phyloP scores from a whole-genome alignment of 176 grass and related monocot species.

The Avena eriantha region DNA sequence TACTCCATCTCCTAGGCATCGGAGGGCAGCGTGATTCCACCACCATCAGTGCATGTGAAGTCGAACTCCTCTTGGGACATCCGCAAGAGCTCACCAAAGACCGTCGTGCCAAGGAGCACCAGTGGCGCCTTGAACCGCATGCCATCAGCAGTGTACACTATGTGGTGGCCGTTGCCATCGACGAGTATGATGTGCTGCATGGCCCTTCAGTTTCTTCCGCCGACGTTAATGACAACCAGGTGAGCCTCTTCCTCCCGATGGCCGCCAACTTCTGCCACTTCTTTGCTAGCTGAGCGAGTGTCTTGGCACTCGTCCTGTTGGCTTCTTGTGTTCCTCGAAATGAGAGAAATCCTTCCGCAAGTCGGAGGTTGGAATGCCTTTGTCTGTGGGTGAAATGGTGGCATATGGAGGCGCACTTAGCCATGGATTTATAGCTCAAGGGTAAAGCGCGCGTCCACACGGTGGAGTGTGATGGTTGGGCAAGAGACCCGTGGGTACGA shows the following conservation, averaged over 20 bases:
- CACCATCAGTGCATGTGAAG: background rate
- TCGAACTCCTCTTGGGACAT: slow-evolving; percentile 65
- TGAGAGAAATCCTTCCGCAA: background rate
- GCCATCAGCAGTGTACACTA: slow-evolving; percentile 50
- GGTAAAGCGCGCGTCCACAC: background rate
- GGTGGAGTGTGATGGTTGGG: slow-evolving; percentile 7
- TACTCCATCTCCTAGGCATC: slow-evolving; percentile 52
- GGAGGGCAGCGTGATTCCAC: slow-evolving; percentile 51
- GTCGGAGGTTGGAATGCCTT: background rate
- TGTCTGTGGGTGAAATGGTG: background rate
- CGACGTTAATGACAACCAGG: background rate
- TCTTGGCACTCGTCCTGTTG: slow-evolving; percentile 47
- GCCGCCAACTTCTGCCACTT: slow-evolving; percentile 55
- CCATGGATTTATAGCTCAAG: slow-evolving; percentile 19
- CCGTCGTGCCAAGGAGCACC: slow-evolving; percentile 13
- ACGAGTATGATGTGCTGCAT: background rate
- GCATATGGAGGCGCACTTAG: background rate
- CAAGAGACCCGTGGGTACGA: slow-evolving; percentile 41
- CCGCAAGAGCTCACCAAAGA: slow-evolving; percentile 46
- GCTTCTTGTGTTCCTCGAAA: background rate
- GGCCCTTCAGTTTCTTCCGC: background rate
- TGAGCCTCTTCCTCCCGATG: background rate
- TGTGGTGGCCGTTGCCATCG: slow-evolving; percentile 41
- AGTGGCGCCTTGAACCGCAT: slow-evolving; percentile 56
- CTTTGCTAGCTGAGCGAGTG: slow-evolving; percentile 26